A percentile compares a stretch with the other conserved stretches of the same genome.
These are phyloP conservation scores for Camellia granthamiana DNA, from an alignment of 148 eudicot genomes.

Conservation along the genomic window DNA sequence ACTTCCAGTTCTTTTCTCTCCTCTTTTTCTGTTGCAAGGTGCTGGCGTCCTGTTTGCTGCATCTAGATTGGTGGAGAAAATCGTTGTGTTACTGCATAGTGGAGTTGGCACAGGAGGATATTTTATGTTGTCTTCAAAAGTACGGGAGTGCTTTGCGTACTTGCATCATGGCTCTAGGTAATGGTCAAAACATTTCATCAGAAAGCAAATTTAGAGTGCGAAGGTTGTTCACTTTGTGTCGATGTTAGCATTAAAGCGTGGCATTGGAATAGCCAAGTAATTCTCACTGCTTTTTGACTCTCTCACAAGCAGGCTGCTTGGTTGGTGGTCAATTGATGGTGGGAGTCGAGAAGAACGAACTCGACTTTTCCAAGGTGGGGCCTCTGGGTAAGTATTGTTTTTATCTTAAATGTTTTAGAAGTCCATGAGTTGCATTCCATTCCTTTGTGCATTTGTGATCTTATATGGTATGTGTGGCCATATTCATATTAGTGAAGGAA, in stretches of 20 bases:
- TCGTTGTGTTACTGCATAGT: constrained; percentile 52
- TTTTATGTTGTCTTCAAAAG: constrained; percentile 58
- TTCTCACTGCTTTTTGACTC: constrained; percentile 9
- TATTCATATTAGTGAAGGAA: neutral
- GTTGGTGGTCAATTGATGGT: constrained; percentile 99
- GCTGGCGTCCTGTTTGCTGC: constrained; percentile 64
- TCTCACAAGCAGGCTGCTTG: constrained; percentile 59
- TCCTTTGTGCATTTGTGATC: neutral
- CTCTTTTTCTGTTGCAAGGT: constrained; percentile 79
- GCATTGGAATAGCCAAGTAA: neutral
- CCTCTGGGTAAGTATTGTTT: constrained; percentile 49
- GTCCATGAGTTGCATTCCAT: neutral
- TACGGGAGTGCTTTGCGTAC: constrained; percentile 73
- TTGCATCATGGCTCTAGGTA: constrained; percentile 93
- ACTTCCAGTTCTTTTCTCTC: constrained; percentile 71
- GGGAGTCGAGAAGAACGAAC: constrained; percentile 97
- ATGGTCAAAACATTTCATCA: neutral
- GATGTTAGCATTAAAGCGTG: neutral
- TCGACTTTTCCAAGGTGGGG: constrained; percentile 59
- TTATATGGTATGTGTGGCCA: neutral
- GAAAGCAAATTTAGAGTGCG: neutral
- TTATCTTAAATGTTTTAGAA: too few species aligned
- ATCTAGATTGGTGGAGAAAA: constrained; percentile 67
- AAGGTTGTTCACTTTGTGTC: neutral
- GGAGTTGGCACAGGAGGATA: constrained; percentile 56